Evolutionary conservation across 768 basidiomycete genomes (phyloP), one percentile per base, ranked within the genome.

Genomic region (Boletus bicolor): DNA sequence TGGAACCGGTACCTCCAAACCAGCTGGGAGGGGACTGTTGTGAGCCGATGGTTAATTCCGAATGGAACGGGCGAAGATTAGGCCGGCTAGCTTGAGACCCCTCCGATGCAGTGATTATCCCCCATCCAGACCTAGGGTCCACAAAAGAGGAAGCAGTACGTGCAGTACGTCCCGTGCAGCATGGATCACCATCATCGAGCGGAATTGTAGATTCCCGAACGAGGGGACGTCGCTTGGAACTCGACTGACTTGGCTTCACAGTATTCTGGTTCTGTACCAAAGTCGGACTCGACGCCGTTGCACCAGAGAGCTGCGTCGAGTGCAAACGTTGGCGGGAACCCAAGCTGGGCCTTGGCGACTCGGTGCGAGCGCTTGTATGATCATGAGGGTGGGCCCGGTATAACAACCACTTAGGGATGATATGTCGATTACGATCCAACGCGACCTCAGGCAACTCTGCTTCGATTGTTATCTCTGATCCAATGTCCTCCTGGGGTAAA

Each of bases 401-500:
- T 44, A 97, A 77, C 74, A 98, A 76, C 90, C 93, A 97, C 59
- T 93, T 85, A 5, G 97, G 96, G 46, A 99, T 86, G 56, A 99
- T 97, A 72, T 99, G 97, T n/a, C 89, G 82, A 69, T 99, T 90
- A 59, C 85, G 85, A 64, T 95, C 94, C 46, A 99, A 79, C 7
- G 84, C 85, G 14, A 99, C 97, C 72, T 98, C 96, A 1, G 97
- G 97, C 64, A 98, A 79, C 72, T 98, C 96, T 17, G 89, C 82
- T 62, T 82, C 84, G 2, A 67, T 54, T 37, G 72, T 71, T 11
- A 77, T 79, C 61, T 85, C 84, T 21, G 72, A 79, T 28, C 68
- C 57, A 7, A 53, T 66, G 24, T 67, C 71, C 45, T 73, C 72
- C 45, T 69, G 68, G 54, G 61, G 44, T 53, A 65, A 48, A 36